Evolutionary conservation across 495 filamentous ascomycete species (phyloP).

Genomic region (Massariosphaeria phaeospora): DNA sequence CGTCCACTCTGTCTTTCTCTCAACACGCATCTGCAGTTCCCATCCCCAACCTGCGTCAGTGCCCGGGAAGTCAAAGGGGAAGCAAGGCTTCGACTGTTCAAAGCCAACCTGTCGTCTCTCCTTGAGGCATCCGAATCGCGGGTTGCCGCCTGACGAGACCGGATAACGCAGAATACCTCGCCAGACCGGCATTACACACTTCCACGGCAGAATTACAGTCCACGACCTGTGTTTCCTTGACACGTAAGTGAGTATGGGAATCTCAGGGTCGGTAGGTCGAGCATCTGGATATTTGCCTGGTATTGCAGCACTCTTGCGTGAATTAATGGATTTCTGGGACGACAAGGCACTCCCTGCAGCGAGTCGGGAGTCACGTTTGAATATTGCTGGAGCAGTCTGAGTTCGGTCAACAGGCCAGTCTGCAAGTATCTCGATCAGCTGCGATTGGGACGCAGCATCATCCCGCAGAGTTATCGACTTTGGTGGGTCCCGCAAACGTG

Average conservation of each 20-base stretch:
- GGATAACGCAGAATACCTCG: slow-evolving; percentile 82
- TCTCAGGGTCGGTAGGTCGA: slow-evolving; percentile 64
- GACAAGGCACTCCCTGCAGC: slow-evolving; percentile 60
- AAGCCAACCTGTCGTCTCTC: slow-evolving; percentile 78
- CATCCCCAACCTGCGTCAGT: slow-evolving; percentile 74
- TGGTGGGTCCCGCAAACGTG: slow-evolving; percentile 71
- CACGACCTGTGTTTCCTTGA: slow-evolving; percentile 56
- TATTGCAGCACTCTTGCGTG: slow-evolving; percentile 63
- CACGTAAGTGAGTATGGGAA: slow-evolving; percentile 71
- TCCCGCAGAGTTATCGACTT: slow-evolving; percentile 42
- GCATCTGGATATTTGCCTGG: slow-evolving; percentile 62
- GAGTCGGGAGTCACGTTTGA: slow-evolving; percentile 62
- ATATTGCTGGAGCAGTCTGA: slow-evolving; percentile 54
- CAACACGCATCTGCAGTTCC: slow-evolving; percentile 61
- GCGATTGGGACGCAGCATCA: slow-evolving; percentile 44
- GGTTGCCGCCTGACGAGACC: slow-evolving; percentile 69
- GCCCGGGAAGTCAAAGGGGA: slow-evolving; percentile 82
- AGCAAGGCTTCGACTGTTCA: slow-evolving; percentile 74
- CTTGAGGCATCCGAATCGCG: slow-evolving; percentile 75
- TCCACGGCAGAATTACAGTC: slow-evolving; percentile 89
- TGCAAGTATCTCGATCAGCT: slow-evolving; percentile 56
- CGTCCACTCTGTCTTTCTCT: slow-evolving; percentile 65
- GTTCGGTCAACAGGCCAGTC: slow-evolving; percentile 64
- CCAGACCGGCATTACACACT: slow-evolving; percentile 82
- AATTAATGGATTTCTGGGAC: slow-evolving; percentile 79